A percentile compares a stretch with the other conserved stretches of the same genome.
Evolutionary conservation across 2,329 filamentous ascomycete genomes (phyloP).

Genomic region (Bipolaris sorokiniana): DNA sequence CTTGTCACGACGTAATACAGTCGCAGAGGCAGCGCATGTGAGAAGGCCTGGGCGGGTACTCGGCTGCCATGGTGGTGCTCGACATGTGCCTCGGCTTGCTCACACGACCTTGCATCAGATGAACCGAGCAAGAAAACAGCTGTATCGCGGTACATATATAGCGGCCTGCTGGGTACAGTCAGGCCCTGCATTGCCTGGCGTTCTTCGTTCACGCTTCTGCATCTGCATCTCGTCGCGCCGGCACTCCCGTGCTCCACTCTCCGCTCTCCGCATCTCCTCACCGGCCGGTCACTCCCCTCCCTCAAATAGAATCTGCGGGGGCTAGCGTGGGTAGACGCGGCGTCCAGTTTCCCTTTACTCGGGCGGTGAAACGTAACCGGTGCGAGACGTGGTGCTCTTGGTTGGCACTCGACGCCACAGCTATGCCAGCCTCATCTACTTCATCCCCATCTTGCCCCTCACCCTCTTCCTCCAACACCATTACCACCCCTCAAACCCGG

Average conservation of each 20-base stretch:
- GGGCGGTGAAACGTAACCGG: slow-evolving; percentile 35
- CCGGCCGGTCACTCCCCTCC: slow-evolving; percentile 14
- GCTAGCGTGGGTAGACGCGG: slow-evolving; percentile 29
- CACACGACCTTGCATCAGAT: slow-evolving; percentile 17
- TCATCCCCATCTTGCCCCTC: slow-evolving; percentile 9
- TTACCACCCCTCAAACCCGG: slow-evolving; percentile 45
- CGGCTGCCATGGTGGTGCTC: slow-evolving; percentile 26
- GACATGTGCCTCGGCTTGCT: slow-evolving; percentile 35
- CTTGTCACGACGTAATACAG: too few relatives aligned
- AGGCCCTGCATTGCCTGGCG: too few relatives aligned
- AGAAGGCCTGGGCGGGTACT: slow-evolving; percentile 18
- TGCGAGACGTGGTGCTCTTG: slow-evolving; percentile 19
- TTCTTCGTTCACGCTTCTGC: too few relatives aligned
- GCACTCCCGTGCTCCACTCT: slow-evolving; percentile 7
- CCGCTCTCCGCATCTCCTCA: slow-evolving; percentile 28
- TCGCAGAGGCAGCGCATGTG: slow-evolving; percentile 25
- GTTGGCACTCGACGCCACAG: slow-evolving; percentile 7
- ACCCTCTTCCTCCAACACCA: slow-evolving; percentile 20
- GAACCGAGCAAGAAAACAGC: not conserved
- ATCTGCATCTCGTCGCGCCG: not conserved
- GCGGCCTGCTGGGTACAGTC: not conserved
- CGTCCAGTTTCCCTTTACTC: slow-evolving; percentile 16
- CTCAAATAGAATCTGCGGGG: slow-evolving; percentile 30
- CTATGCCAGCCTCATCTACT: slow-evolving; percentile 36
- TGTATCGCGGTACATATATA: not conserved